A percentile compares a stretch with the other conserved stretches of the same genome.
Evolutionary conservation across 2,329 filamentous ascomycete genomes (phyloP).

Genomic region (Talaromyces sp.): DNA sequence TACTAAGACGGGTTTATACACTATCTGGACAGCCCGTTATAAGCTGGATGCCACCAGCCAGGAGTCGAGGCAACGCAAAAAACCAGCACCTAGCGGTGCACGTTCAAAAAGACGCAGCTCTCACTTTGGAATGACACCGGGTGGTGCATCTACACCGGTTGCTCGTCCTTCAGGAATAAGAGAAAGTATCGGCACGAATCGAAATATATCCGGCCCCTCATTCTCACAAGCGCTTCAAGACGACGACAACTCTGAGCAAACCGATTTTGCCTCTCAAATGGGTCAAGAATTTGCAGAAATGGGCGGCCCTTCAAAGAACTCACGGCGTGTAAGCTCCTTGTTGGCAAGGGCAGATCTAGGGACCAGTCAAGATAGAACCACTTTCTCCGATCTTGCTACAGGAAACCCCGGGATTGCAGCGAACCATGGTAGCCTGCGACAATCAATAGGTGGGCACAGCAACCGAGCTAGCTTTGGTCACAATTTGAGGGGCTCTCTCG

Average conservation of each 20-base stretch:
- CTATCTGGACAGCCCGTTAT: conserved; percentile 79
- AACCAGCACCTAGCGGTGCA: conserved; percentile 54
- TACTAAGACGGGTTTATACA: conserved; percentile 68
- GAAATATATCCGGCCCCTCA: conserved; percentile 37
- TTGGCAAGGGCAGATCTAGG: conserved; percentile 82
- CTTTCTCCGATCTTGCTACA: conserved; percentile 68
- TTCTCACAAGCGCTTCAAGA: conserved; percentile 31
- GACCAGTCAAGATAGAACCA: conserved; percentile 72
- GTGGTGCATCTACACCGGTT: conserved; percentile 68
- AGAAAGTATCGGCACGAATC: conserved; percentile 66
- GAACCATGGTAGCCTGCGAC: conserved; percentile 49
- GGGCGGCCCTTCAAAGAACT: conserved; percentile 54
- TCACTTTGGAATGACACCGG: conserved; percentile 56
- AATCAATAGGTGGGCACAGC: conserved; percentile 68
- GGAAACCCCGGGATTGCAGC: conserved; percentile 32
- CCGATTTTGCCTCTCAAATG: conserved; percentile 62
- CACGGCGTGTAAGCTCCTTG: conserved; percentile 85
- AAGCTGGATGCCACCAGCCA: conserved; percentile 59
- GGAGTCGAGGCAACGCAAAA: conserved; percentile 37
- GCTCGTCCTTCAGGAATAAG: conserved; percentile 60
- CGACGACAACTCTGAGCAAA: conserved; percentile 51
- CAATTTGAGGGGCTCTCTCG: conserved; percentile 51
- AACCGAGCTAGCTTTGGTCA: conserved; percentile 58
- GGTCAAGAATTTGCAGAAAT: conserved; percentile 60
- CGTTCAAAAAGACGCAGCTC: conserved; percentile 65